These are phyloP conservation scores for Prunus persica DNA, from an alignment of 306 rosid genomes.

Conservation along the genomic window Prunus_persica_NCBIv2 NC_034014.1:27208001-27208500, in stretches of 20 bases:
- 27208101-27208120: neutral
- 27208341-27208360: neutral
- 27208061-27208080: no score
- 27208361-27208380: neutral
- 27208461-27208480: neutral
- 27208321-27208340: neutral
- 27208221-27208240: no score
- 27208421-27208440: neutral
- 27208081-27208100: neutral
- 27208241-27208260: no score
- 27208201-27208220: no score
- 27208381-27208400: conserved; percentile 5
- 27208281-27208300: neutral
- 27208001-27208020: conserved; percentile 1
- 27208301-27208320: neutral
- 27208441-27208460: conserved; percentile 9
- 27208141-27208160: no score
- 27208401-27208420: conserved; percentile 7
- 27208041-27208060: neutral
- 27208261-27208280: neutral
- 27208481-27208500: neutral
- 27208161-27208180: no score
- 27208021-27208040: neutral
- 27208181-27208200: no score
- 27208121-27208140: neutral